These are phyloP conservation scores for Penicillium macrosclerotiorum DNA, from an alignment of 495 filamentous ascomycete genomes.

Conservation along the genomic window DNA sequence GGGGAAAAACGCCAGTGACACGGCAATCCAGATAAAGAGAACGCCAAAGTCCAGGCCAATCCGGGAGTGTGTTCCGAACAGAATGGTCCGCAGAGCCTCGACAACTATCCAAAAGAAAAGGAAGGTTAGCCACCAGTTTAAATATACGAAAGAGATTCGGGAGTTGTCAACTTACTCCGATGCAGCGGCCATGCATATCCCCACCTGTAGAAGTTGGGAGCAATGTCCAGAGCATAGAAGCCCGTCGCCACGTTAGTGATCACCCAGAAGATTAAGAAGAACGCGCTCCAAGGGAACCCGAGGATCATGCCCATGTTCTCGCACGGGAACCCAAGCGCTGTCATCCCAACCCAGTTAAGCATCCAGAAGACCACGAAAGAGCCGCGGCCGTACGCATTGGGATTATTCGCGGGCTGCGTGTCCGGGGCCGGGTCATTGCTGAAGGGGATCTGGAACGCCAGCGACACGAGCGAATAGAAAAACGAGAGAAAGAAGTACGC, in stretches of 20 bases:
- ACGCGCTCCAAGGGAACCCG: conserved; percentile 63
- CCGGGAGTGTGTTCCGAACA: conserved; percentile 61
- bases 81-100: conserved; percentile 57
- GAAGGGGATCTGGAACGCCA: conserved; percentile 67
- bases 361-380: conserved; percentile 74
- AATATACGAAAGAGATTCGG: too few species aligned
- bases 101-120: conserved; percentile 45
- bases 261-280: conserved; percentile 77
- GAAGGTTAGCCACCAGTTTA: too few species aligned
- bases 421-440: conserved; percentile 40
- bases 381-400: conserved; percentile 58
- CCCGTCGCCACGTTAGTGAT: conserved; percentile 66
- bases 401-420: conserved; percentile 41
- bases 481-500: conserved; percentile 68
- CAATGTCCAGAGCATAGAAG: conserved; percentile 62
- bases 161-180: conserved; percentile 47
- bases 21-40: conserved; percentile 57
- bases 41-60: conserved; percentile 66
- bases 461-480: conserved; percentile 62
- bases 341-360: conserved; percentile 72
- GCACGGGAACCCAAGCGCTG: conserved; percentile 63
- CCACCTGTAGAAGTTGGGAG: conserved; percentile 61
- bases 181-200: conserved; percentile 75
- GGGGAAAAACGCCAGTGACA: conserved; percentile 59
- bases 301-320: conserved; percentile 73